A percentile compares a stretch with the other conserved stretches of the same genome.
Conservation (phyloP, 495 filamentous ascomycete genomes). For the Ascodesmis nigricans region DNA sequence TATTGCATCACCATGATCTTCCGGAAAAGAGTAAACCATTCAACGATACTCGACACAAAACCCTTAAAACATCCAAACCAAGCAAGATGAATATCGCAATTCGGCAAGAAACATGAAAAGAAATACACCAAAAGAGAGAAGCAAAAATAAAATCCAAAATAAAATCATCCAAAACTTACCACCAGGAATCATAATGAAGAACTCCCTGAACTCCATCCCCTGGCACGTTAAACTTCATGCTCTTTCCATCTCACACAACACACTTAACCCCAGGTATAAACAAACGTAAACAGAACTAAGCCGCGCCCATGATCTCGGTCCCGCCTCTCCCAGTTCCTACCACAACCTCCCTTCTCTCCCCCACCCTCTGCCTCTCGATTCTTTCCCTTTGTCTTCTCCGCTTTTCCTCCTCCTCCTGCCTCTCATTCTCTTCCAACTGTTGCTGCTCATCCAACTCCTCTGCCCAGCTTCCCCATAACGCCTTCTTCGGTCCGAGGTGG, state of each 20-base stretch:
- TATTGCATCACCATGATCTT: too few relatives aligned
- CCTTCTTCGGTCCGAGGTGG: conserved; percentile 63
- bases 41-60: too few relatives aligned
- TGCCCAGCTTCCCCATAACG: conserved; percentile 88
- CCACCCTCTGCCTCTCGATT: conserved; percentile 1
- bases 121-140: background rate
- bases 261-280: conserved; percentile 1
- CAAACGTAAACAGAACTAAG: conserved; percentile 3
- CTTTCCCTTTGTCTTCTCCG: conserved; percentile 6
- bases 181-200: too few relatives aligned
- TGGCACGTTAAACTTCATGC: conserved; percentile 8
- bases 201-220: too few relatives aligned
- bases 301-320: conserved; percentile 9
- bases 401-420: conserved; percentile 13
- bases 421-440: conserved; percentile 26
- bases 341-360: conserved; percentile 12
- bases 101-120: too few relatives aligned
- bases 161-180: too few relatives aligned
- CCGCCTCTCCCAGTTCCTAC: conserved; percentile 12
- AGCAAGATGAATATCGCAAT: background rate
- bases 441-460: conserved; percentile 53
- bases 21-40: too few relatives aligned
- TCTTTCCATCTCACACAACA: conserved; percentile 5
- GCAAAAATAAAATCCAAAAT: background rate
- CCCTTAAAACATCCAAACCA: background rate